Evolutionary conservation across 2,329 filamentous ascomycete genomes (phyloP), one percentile per base, ranked within the genome.

Genomic region (Hansfordia pulvinata): DNA sequence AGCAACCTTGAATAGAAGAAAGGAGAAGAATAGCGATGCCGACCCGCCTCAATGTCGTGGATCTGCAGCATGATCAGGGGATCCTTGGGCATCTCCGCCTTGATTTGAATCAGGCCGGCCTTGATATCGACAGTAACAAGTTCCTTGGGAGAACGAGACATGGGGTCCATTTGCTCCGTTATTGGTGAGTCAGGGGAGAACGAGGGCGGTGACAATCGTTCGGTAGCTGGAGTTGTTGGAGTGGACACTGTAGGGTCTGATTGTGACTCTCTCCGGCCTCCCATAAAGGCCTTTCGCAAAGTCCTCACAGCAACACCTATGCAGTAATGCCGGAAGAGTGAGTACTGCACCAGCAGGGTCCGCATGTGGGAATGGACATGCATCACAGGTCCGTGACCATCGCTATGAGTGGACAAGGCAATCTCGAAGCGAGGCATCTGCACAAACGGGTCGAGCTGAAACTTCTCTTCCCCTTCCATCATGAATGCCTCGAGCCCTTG

Each of bases 1-100:
- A 85, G 61, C 19, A 94, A 64, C 34, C 77, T 80, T 18, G 82
- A 74, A 28, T 76, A 67, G 10, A 90, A 46, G 45, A 86, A 93
- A 0, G 90, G 88, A 5, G 76, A 68, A 2, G 84, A 76, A 80
- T 86, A 94, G 40, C 88, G 67, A 49, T 94, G 85, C 8, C 78
- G 76, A 5, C 86, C 86, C 24, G 76, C 70, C 40, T 93, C 83
- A 20, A 96, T 47, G 8, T 74, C 71, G 47, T 88, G 88, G 8
- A 94, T 60, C 35, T 94, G 88, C 3, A 96, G 43, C 82, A 98
- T 86, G 50, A 96, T 61, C 0, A 76, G 70, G n/a, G 90, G 92
- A 41, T 96, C 86, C 11, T 76, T 63, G 2, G 90, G 88, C 70
- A 96, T 76, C 23, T 76, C 75, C 5, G 80, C 82, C 52, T 96